A percentile compares a stretch with the other conserved stretches of the same genome.
Conservation (phyloP, 257 asterid genomes). For the Przewalskia tangutica region DNA sequence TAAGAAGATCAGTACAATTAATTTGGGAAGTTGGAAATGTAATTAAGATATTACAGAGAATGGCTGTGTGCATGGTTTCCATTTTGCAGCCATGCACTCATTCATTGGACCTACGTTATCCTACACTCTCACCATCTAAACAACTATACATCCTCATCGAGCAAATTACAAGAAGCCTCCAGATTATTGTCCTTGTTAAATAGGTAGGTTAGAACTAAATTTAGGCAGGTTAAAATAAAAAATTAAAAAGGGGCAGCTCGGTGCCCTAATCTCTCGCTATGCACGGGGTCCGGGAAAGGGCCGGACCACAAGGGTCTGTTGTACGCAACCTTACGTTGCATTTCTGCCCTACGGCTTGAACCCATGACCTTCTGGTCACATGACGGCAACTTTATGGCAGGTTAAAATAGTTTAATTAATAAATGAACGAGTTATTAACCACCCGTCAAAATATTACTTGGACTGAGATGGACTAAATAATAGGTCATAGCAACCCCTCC, state of each 20-base stretch:
- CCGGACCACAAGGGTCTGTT: no score
- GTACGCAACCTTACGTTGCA: no score
- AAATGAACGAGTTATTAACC: not conserved
- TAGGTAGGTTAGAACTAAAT: not conserved
- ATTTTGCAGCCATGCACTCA: not conserved
- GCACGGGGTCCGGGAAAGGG: no score
- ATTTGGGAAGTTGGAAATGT: not conserved
- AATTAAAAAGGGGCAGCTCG: no score
- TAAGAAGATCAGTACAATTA: not conserved
- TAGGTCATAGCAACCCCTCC: not conserved
- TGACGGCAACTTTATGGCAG: no score
- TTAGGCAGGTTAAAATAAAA: not conserved
- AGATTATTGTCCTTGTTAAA: not conserved
- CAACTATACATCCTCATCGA: not conserved
- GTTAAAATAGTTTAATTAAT: not conserved
- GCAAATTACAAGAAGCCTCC: not conserved
- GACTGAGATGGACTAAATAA: not conserved
- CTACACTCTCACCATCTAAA: not conserved
- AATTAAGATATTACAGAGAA: not conserved
- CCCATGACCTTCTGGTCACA: no score
- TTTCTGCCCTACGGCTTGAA: no score
- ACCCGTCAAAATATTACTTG: not conserved
- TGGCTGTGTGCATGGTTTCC: not conserved
- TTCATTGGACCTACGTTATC: slow-evolving; percentile 1
- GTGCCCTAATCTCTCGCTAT: no score